Evolutionary conservation across 495 filamentous ascomycete genomes (phyloP).

Genomic region (Cudoniella acicularis): DNA sequence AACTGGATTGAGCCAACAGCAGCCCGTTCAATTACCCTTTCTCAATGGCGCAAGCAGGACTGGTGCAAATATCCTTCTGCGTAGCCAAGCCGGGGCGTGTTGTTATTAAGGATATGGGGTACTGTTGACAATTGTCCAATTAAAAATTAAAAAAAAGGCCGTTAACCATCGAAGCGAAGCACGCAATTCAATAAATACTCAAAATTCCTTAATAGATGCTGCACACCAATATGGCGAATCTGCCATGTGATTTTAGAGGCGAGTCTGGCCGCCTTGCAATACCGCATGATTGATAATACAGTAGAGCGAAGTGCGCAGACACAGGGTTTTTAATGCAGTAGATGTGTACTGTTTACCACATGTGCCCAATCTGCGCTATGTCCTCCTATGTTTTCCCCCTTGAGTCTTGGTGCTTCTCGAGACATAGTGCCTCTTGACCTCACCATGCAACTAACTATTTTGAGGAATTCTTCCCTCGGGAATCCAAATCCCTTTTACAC

Average conservation of each 20-base stretch:
- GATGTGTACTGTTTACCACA: too few relatives aligned
- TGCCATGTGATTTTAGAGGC: neutral
- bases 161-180: too few relatives aligned
- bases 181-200: neutral
- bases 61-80: neutral
- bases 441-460: too few relatives aligned
- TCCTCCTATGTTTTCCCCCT: too few relatives aligned
- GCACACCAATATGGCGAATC: neutral
- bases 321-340: too few relatives aligned
- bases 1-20: neutral
- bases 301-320: too few relatives aligned
- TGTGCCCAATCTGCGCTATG: too few relatives aligned
- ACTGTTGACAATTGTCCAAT: too few relatives aligned
- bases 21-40: constrained; percentile 4
- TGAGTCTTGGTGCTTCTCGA: neutral
- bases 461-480: too few relatives aligned
- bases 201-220: neutral
- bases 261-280: neutral
- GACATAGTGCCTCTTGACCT: neutral
- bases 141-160: too few relatives aligned
- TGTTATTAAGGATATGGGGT: neutral
- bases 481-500: neutral
- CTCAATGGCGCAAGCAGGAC: neutral
- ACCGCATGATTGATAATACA: neutral
- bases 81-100: neutral